Conservation (phyloP, 768 basidiomycete species). For the Tulasnella sp. region DNA sequence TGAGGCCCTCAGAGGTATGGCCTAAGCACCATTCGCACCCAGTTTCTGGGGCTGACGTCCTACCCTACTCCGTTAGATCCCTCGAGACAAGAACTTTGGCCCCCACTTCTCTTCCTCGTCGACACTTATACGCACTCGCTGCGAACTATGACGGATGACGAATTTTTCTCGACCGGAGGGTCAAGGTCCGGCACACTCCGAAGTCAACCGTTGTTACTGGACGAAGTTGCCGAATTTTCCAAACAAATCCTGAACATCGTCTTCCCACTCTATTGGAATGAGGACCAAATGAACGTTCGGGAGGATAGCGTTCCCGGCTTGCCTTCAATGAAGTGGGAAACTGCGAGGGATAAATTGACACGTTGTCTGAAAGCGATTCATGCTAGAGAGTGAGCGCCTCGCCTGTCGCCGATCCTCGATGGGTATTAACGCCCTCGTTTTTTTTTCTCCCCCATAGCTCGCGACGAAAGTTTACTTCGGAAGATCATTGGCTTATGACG, state of each 20-base stretch:
- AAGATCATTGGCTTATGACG: conserved; percentile 76
- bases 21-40: conserved; percentile 11
- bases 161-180: conserved; percentile 65
- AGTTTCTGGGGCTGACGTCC: conserved; percentile 5
- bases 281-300: conserved; percentile 47
- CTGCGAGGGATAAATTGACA: conserved; percentile 71
- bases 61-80: conserved; percentile 42
- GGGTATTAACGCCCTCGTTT: neutral
- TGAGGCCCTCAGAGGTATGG: conserved; percentile 40
- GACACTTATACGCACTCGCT: conserved; percentile 82
- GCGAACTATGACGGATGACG: conserved; percentile 92
- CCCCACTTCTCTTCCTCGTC: conserved; percentile 68
- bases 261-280: conserved; percentile 70
- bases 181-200: conserved; percentile 17
- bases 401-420: neutral
- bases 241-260: conserved; percentile 77
- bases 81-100: conserved; percentile 51
- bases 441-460: conserved; percentile 52
- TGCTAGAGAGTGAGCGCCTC: conserved; percentile 73
- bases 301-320: conserved; percentile 45
- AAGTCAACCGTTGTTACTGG: conserved; percentile 68
- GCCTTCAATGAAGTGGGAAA: conserved; percentile 54
- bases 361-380: conserved; percentile 76
- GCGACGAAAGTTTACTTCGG: conserved; percentile 73
- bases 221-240: conserved; percentile 74